A percentile compares a stretch with the other conserved stretches of the same genome.
Conservation (phyloP, 1,284 basidiomycete species). For the Malassezia dermatis region DNA sequence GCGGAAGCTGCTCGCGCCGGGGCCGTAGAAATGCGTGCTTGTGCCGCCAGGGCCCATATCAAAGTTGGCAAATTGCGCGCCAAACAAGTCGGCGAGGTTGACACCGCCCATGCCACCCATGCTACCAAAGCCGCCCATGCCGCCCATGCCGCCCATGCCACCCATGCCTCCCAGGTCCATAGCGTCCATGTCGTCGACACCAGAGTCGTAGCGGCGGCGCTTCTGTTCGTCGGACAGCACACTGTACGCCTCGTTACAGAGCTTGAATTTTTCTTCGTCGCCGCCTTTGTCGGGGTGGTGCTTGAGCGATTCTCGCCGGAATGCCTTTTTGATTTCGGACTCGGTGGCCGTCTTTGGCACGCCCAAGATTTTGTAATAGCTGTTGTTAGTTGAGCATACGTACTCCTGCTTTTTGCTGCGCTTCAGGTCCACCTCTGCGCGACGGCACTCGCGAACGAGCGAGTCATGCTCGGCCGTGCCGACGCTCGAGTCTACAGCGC, state of each 20-base stretch:
- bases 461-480: slow-evolving; percentile 55
- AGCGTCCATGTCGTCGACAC: slow-evolving; percentile 38
- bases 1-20: slow-evolving; percentile 7
- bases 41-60: slow-evolving; percentile 24
- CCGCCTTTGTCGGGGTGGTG: slow-evolving; percentile 48
- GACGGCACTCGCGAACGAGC: slow-evolving; percentile 55
- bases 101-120: slow-evolving; percentile 32
- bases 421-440: slow-evolving; percentile 40
- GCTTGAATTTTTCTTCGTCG: slow-evolving; percentile 47
- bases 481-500: slow-evolving; percentile 58
- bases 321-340: slow-evolving; percentile 64
- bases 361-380: slow-evolving; percentile 70
- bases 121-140: slow-evolving; percentile 23
- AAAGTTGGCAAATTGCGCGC: slow-evolving; percentile 21
- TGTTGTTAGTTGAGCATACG: background rate
- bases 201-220: slow-evolving; percentile 41
- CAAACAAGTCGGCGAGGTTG: slow-evolving; percentile 43
- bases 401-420: slow-evolving; percentile 42
- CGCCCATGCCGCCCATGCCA: slow-evolving; percentile 17
- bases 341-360: slow-evolving; percentile 64
- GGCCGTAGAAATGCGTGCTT: slow-evolving; percentile 8
- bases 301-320: slow-evolving; percentile 38
- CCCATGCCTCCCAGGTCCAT: slow-evolving; percentile 21
- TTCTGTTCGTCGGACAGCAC: slow-evolving; percentile 39
- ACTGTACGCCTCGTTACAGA: slow-evolving; percentile 41